Evolutionary conservation across 768 basidiomycete species (phyloP).

Genomic region (Tulasnella calospora): DNA sequence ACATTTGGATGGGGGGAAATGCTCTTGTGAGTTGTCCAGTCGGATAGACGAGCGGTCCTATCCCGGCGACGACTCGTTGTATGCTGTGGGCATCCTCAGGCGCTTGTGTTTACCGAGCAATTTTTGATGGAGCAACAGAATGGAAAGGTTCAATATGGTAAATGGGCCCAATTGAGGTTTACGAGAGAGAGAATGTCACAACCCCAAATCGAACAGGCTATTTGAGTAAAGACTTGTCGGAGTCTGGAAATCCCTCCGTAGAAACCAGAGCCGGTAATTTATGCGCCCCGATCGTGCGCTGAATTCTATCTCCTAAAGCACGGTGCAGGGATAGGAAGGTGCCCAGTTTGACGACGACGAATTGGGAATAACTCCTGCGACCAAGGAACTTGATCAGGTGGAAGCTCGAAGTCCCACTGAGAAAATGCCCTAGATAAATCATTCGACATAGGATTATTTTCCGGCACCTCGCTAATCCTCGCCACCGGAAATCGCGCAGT

Average conservation of each 20-base stretch:
- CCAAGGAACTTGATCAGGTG: neutral
- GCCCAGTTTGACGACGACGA: neutral
- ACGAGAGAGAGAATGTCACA: neutral
- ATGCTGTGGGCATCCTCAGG: neutral
- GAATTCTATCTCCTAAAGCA: neutral
- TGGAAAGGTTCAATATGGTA: too few species aligned
- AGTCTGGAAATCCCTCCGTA: neutral
- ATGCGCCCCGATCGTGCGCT: neutral
- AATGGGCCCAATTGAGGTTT: too few species aligned
- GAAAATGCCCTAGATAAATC: neutral
- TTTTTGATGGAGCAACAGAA: too few species aligned
- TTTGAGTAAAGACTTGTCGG: neutral
- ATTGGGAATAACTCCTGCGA: neutral
- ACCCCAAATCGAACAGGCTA: neutral
- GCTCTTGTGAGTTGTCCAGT: neutral
- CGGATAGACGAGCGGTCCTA: neutral
- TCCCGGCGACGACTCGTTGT: neutral
- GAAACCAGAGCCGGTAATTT: neutral
- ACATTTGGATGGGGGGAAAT: too few species aligned
- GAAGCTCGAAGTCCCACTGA: neutral
- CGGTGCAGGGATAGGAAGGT: neutral
- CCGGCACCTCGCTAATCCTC: too few species aligned
- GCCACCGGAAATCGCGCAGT: too few species aligned
- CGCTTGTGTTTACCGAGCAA: too few species aligned
- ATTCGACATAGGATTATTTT: too few species aligned